phyloP scores from a whole-genome alignment of 208 protist genomes.

The Acanthamoeba royreba region DNA sequence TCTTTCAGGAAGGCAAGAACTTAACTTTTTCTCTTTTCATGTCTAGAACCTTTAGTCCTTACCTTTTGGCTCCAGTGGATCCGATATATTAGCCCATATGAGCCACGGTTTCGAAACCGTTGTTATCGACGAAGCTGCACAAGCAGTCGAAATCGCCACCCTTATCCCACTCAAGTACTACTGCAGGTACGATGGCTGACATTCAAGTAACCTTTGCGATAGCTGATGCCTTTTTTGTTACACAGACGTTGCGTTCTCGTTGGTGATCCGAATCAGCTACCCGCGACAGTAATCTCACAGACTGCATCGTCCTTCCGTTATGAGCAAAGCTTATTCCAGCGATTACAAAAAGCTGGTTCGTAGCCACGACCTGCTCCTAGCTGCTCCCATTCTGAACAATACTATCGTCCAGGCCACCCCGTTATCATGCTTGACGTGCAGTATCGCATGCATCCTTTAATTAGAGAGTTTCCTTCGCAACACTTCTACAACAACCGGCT shows the following conservation, averaged over 20 bases:
- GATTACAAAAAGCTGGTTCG: neutral
- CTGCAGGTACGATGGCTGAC: neutral
- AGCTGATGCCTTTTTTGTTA: neutral
- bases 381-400: slow-evolving; percentile 22
- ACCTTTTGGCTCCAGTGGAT: slow-evolving; percentile 36
- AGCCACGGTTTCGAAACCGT: slow-evolving; percentile 73
- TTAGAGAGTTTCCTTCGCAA: slow-evolving; percentile 67
- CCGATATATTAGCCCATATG: slow-evolving; percentile 52
- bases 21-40: neutral
- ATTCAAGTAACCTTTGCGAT: neutral
- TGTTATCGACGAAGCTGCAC: slow-evolving; percentile 82
- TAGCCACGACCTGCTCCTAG: neutral
- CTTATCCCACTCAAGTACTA: slow-evolving; percentile 75
- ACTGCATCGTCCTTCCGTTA: slow-evolving; percentile 44
- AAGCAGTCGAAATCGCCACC: slow-evolving; percentile 72
- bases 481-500: slow-evolving; percentile 72
- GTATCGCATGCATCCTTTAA: slow-evolving; percentile 82
- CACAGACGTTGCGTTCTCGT: slow-evolving; percentile 72
- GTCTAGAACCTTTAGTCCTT: neutral
- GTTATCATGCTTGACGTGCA: slow-evolving; percentile 66
- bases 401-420: neutral
- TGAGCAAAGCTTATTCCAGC: slow-evolving; percentile 58
- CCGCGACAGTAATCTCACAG: slow-evolving; percentile 58
- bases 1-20: slow-evolving; percentile 23
- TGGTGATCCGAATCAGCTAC: slow-evolving; percentile 82